Conservation (phyloP, 2,329 filamentous ascomycete genomes). For the Diaporthe ampelina region DNA sequence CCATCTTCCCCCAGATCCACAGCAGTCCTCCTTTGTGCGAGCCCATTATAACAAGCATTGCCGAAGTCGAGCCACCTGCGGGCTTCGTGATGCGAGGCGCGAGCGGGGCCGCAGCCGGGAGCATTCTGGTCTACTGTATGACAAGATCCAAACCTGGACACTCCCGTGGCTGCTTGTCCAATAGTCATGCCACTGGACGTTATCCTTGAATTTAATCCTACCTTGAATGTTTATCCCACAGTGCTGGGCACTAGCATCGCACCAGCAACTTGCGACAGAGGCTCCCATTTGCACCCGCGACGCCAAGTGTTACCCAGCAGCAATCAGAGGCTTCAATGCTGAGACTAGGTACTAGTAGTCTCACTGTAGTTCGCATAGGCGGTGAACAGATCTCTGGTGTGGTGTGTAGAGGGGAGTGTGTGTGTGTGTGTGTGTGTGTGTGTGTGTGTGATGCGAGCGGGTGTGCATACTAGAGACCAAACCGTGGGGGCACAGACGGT, state of each 20-base stretch:
- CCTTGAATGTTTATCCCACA: background rate
- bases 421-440: background rate
- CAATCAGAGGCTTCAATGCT: background rate
- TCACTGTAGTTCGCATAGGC: slow-evolving; percentile 16
- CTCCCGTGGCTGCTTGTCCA: background rate
- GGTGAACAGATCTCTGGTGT: slow-evolving; percentile 25
- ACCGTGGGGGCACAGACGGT: slow-evolving; percentile 14
- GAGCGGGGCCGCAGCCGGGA: background rate
- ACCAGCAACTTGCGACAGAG: background rate
- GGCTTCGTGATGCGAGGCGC: background rate
- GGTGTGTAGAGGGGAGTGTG: background rate
- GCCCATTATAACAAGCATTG: background rate
- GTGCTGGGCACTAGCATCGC: background rate
- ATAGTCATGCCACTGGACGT: background rate
- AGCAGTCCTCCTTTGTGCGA: background rate
- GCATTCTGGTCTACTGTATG: background rate
- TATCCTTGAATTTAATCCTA: background rate
- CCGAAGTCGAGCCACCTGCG: background rate
- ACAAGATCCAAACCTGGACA: background rate
- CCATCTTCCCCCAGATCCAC: background rate
- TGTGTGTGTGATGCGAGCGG: background rate
- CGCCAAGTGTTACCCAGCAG: background rate
- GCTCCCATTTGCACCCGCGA: background rate
- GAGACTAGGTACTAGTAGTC: slow-evolving; percentile 9
- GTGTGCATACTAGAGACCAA: slow-evolving; percentile 14